Base-by-base conservation (phyloP, 805 yeast species). In the Nakazawaea sp. region DNA sequence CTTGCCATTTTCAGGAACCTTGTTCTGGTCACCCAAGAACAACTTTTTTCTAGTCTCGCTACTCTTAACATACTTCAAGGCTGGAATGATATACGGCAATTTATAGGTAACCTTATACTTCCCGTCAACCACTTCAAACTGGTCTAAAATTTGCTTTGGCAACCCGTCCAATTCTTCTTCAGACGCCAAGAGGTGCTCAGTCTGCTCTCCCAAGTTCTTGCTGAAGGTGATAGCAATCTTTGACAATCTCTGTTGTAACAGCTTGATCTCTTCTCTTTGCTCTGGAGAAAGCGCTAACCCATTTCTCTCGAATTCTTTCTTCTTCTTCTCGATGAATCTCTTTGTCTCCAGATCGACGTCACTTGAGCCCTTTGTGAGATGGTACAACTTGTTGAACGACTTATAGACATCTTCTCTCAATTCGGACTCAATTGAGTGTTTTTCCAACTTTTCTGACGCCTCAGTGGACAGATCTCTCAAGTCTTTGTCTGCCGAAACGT, bases 61-160 rank as follows among this genome's bases (percentile, higher is more conserved):
- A 45, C 59, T 60, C 39, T 68, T 64, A 29, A 92, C 89, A 55
- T 77, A 77, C 53, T 82, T 81, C 56, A 83, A 57, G 12, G 81
- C 81, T 2, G 94, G 94, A 43, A 80, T 62, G 33, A 81, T 56
- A 52, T 85, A 95, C 1, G 95, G 92, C 50, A 81, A 82, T 56
- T 86, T 84, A 63, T 74, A 83, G 2, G 92, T 81, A 66, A 86
- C 81, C 51, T 80, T 80, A 7, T 19, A 31, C 36, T 60, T 56
- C 8, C 58, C 59, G 26, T 61, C 59, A 18, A 64, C 61, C 39
- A 57, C 59, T 37, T 70, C 81, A 49, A 78, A 80, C 50, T 72
- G 81, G 13, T 66, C 68, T 45, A 82, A 47, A 2, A 74, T 74
- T 40, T 74, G 75, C 27, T 69, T 67, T 2, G 95, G 89, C 30